A percentile compares a stretch with the other conserved stretches of the same genome.
These are phyloP conservation scores for Adansonia rubrostipa DNA, from an alignment of 441 rosid species.

Conservation along the genomic window DNA sequence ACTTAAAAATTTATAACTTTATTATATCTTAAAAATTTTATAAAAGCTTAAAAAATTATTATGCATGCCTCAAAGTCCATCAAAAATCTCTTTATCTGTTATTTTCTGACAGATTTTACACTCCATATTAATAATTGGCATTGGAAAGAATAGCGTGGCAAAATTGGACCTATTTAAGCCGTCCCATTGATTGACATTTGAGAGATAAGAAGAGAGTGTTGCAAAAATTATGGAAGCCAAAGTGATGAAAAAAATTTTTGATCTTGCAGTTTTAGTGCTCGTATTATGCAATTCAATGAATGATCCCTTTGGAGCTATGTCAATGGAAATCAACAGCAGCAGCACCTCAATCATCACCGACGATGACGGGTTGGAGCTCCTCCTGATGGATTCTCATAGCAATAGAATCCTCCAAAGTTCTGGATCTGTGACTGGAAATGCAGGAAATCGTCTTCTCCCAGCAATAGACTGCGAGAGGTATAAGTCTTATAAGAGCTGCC, in stretches of 20 bases:
- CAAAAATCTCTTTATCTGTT: too few relatives aligned
- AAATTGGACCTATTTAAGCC: not conserved
- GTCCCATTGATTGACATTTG: not conserved
- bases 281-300: not conserved
- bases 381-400: slow-evolving; percentile 1
- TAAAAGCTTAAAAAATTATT: too few relatives aligned
- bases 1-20: too few relatives aligned
- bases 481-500: not conserved
- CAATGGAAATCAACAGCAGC: not conserved
- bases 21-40: too few relatives aligned
- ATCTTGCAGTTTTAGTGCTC: not conserved
- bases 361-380: not conserved
- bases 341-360: not conserved
- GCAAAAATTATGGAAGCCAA: not conserved
- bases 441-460: not conserved
- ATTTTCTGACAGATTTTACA: too few relatives aligned
- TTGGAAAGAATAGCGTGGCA: not conserved
- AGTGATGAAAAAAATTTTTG: not conserved
- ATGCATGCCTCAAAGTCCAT: too few relatives aligned
- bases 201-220: not conserved
- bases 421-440: not conserved
- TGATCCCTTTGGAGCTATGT: not conserved
- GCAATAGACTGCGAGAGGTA: not conserved
- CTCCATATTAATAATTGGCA: not conserved
- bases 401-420: not conserved